phyloP scores from a whole-genome alignment of 139 green algal species.

The Picochlorum sp. region DNA sequence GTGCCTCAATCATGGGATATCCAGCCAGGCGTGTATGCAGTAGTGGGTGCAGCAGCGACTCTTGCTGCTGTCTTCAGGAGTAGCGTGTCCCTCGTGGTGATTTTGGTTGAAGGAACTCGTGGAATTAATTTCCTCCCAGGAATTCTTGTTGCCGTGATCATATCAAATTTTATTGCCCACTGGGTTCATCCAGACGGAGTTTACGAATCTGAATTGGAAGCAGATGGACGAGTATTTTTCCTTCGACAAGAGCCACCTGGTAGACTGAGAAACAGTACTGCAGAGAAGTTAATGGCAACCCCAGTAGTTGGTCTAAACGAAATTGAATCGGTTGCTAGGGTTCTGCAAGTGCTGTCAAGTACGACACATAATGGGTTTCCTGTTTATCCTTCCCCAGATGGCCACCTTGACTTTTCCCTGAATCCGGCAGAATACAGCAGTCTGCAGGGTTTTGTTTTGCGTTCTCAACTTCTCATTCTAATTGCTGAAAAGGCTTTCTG shows the following conservation, averaged over 20 bases:
- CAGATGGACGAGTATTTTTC: slow-evolving; percentile 65
- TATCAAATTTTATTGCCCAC: slow-evolving; percentile 71
- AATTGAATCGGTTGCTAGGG: slow-evolving; percentile 39
- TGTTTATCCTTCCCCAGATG: slow-evolving; percentile 40
- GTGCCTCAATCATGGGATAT: slow-evolving; percentile 43
- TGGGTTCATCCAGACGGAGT: slow-evolving; percentile 68
- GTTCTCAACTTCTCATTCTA: slow-evolving; percentile 72
- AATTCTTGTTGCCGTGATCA: slow-evolving; percentile 68
- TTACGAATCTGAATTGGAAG: slow-evolving; percentile 83
- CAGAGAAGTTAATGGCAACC: slow-evolving; percentile 51
- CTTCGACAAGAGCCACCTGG: slow-evolving; percentile 60
- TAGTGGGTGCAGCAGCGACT: slow-evolving; percentile 67
- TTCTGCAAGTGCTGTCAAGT: slow-evolving; percentile 51
- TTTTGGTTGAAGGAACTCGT: slow-evolving; percentile 65
- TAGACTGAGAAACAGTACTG: slow-evolving; percentile 37
- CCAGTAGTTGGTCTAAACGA: slow-evolving; percentile 42
- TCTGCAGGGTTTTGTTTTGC: slow-evolving; percentile 71
- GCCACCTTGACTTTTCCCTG: not conserved
- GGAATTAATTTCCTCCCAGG: slow-evolving; percentile 72
- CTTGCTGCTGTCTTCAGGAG: slow-evolving; percentile 80
- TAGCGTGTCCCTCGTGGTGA: slow-evolving; percentile 77
- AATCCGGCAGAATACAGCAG: too few species aligned
- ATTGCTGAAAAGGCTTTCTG: slow-evolving; percentile 34
- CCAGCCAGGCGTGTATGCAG: slow-evolving; percentile 61
- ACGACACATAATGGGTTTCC: slow-evolving; percentile 84